phyloP scores from a whole-genome alignment of 83 land plant species.

The Thuja plicata region DNA sequence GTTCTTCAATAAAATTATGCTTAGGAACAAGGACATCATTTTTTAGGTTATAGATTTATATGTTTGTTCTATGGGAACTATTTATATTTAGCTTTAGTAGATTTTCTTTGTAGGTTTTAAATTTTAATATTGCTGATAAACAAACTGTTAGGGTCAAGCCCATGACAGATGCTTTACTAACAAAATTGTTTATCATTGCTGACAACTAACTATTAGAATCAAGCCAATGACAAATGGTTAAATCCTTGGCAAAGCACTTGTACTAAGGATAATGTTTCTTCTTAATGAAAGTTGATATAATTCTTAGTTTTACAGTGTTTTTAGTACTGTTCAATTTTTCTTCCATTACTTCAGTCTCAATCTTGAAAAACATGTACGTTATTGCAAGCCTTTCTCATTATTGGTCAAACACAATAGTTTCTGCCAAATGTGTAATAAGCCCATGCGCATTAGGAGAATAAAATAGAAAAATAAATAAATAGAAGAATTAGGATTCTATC shows the following conservation, averaged over 20 bases:
- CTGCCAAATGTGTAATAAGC: no score
- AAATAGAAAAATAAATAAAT: no score
- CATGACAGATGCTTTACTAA: not conserved
- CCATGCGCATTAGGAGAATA: no score
- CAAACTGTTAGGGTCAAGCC: no score
- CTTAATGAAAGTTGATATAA: not conserved
- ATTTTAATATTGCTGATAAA: no score
- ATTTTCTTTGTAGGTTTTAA: no score
- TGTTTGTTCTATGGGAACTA: not conserved
- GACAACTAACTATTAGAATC: no score
- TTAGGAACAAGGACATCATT: not conserved
- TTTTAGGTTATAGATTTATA: not conserved
- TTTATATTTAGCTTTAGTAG: no score
- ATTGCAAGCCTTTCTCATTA: not conserved
- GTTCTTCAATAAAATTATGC: not conserved
- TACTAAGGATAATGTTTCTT: not conserved
- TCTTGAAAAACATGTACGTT: not conserved
- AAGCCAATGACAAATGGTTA: not conserved
- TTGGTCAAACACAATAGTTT: no score
- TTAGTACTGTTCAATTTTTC: not conserved
- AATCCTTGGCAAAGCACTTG: not conserved
- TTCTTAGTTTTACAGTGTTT: not conserved
- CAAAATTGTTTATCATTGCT: no score
- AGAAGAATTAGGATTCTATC: not conserved
- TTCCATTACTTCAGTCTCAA: not conserved